These are phyloP conservation scores for Colletotrichum cuscutae DNA, from an alignment of 2,329 filamentous ascomycete genomes.

Conservation along the genomic window DNA sequence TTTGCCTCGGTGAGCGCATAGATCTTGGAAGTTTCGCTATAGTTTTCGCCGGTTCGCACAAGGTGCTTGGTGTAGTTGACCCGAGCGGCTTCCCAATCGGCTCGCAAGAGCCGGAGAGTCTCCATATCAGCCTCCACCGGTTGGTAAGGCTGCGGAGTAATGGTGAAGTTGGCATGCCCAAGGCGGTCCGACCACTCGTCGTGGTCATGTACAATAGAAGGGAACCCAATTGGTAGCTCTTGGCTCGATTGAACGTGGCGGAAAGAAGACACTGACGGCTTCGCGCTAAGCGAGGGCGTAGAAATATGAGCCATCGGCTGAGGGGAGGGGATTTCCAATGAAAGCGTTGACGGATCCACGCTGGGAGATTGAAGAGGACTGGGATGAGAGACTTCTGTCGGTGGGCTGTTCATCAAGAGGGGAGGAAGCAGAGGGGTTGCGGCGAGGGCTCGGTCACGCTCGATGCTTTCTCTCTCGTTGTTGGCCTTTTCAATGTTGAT, in stretches of 20 bases:
- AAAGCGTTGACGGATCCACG: conserved; percentile 68
- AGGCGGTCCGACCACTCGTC: conserved; percentile 88
- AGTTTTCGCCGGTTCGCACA: conserved; percentile 88
- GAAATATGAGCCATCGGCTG: conserved; percentile 60
- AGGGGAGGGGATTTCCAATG: conserved; percentile 51
- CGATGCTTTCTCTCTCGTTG: conserved; percentile 60
- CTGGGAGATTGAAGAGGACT: conserved; percentile 90
- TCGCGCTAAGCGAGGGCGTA: conserved; percentile 72
- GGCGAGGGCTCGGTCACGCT: conserved; percentile 69
- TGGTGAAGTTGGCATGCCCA: conserved; percentile 94
- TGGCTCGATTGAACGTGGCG: conserved; percentile 51
- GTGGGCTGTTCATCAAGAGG: conserved; percentile 69
- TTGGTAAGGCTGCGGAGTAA: conserved; percentile 82
- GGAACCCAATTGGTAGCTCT: conserved; percentile 65
- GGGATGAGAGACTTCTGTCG: conserved; percentile 67
- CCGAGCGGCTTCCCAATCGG: conserved; percentile 85
- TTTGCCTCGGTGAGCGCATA: conserved; percentile 88
- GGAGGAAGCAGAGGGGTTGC: conserved; percentile 89
- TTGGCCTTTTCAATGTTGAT: conserved; percentile 66
- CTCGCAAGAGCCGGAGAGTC: conserved; percentile 70
- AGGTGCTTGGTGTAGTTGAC: conserved; percentile 91
- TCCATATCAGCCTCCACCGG: conserved; percentile 71
- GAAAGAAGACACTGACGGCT: conserved; percentile 72
- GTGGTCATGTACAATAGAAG: conserved; percentile 73
- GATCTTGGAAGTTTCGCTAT: conserved; percentile 88